Conservation (phyloP, 106 monocot genomes). For the Agapanthus africanus region DNA sequence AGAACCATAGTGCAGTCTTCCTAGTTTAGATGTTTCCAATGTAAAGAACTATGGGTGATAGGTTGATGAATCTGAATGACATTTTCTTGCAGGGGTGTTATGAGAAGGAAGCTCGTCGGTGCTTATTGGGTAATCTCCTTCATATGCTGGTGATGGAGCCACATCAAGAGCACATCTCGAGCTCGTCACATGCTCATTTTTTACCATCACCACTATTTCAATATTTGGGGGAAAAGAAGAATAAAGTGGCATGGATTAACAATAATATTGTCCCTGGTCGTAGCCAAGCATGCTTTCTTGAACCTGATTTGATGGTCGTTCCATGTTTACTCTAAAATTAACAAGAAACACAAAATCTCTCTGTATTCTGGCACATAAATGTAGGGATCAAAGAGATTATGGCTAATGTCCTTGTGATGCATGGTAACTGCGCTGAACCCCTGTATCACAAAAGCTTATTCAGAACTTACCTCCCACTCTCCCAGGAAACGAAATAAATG, state of each 20-base stretch:
- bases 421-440: conserved; percentile 81
- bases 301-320: conserved; percentile 91
- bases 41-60: conserved; percentile 44
- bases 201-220: conserved; percentile 70
- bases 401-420: conserved; percentile 66
- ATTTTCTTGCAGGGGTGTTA: conserved; percentile 77
- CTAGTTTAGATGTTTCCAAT: conserved; percentile 67
- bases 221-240: too few relatives aligned
- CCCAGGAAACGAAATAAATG: too few relatives aligned
- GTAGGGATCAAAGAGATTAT: too few relatives aligned
- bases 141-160: conserved; percentile 32
- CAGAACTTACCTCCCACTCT: too few relatives aligned
- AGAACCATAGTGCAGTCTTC: too few relatives aligned
- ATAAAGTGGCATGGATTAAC: too few relatives aligned
- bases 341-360: conserved; percentile 72
- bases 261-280: too few relatives aligned
- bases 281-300: too few relatives aligned
- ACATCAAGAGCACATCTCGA: conserved; percentile 60
- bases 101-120: conserved; percentile 44
- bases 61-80: conserved; percentile 62
- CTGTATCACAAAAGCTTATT: too few relatives aligned
- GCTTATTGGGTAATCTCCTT: conserved; percentile 34
- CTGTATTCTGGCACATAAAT: too few relatives aligned
- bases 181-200: conserved; percentile 56
- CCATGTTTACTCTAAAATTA: conserved; percentile 88